phyloP scores from a whole-genome alignment of 345 rosid genomes.

The Eucalyptus melliodora region DNA sequence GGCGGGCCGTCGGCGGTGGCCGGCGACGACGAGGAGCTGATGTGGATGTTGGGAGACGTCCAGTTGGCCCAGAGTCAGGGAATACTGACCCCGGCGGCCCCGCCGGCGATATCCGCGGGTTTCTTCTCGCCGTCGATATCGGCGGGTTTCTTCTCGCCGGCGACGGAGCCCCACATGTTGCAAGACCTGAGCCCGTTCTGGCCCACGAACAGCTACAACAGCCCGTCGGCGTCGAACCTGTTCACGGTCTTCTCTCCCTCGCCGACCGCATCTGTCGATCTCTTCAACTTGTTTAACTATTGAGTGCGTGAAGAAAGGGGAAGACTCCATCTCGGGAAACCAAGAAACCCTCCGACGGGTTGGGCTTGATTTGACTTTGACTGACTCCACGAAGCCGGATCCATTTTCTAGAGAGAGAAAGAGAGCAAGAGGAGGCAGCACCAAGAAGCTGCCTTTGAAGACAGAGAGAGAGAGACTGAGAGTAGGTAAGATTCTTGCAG shows the following conservation, averaged over 20 bases:
- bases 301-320: too few relatives aligned
- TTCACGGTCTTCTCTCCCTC: conserved; percentile 22
- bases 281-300: conserved; percentile 33
- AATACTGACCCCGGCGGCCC: conserved; percentile 57
- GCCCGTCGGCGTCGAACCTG: conserved; percentile 40
- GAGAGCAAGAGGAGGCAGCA: background rate
- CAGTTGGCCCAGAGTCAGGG: conserved; percentile 42
- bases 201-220: conserved; percentile 2
- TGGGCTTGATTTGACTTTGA: background rate
- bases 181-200: conserved; percentile 37
- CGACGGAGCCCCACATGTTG: background rate
- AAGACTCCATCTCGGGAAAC: too few relatives aligned
- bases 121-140: conserved; percentile 50
- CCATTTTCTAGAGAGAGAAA: background rate
- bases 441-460: background rate
- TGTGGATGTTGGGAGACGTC: background rate
- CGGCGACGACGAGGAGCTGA: background rate
- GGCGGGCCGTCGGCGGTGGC: background rate
- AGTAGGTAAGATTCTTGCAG: background rate
- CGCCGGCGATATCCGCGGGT: conserved; percentile 29
- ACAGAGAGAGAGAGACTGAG: background rate
- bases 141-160: conserved; percentile 50
- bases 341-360: background rate
- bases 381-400: background rate
- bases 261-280: conserved; percentile 40